Evolutionary conservation across 768 basidiomycete species (phyloP), one percentile per base, ranked within the genome.

Genomic region (Psilocybe azurescens): DNA sequence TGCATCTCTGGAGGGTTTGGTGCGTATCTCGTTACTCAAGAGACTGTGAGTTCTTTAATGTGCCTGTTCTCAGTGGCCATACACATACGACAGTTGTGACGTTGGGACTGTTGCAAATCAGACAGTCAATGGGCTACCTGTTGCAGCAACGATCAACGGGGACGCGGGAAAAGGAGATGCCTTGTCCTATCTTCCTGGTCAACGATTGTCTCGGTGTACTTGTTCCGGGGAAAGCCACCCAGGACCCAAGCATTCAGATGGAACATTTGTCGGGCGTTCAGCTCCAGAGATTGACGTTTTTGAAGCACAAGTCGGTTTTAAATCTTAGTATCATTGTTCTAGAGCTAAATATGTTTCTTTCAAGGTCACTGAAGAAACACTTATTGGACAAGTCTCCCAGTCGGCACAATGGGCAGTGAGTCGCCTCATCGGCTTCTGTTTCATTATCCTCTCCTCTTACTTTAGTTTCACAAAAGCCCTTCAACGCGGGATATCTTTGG

Each of bases 231-330:
- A 95, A 69, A 81, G 84, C 32, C 94, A 96, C 73, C 94, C 94
- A 38, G 94, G 94, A 2, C 94, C 94, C 2, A 80, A 83, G 47
- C 86, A 89, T 56, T 59, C 81, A 0, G 90, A 94, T 71, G 91
- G 92, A 1, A 82, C 86, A 0, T 94, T 86, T 73, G 88, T 91
- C 2, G 95, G 94, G 1, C 81, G 95, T 20, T 75, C 89, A 3
- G 93, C 95, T 4, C 95, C 95, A 1, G 94, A 97, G 73, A 95
- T 96, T 54, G 95, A 97, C 73, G 72, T 97, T 50, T 89, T 97
- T 60, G 95, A 96, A 76, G 94, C 94, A 6, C 88, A 91, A 75
- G 86, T 74, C 62, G 66, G 67, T 49, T n/a, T 44, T 38, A 7
- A n/a, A 11, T 9, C n/a, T 24, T 11, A 50, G 2, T 24, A 8